phyloP scores from a whole-genome alignment of 139 green algal species.

The Chlamydomonas sphaeroides region DNA sequence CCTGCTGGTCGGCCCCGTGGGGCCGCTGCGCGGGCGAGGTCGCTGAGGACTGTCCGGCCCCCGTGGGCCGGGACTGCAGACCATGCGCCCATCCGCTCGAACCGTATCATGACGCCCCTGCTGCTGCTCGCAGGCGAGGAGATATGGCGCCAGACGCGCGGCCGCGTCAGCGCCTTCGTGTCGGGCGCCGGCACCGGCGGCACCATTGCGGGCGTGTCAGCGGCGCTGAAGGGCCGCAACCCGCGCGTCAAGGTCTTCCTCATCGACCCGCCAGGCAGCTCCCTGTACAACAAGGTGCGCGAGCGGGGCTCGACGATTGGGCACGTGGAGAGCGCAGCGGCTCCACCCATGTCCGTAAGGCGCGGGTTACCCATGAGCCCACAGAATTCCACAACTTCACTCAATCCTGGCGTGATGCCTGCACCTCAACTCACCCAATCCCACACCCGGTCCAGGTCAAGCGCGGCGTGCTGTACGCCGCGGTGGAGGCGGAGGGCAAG shows the following conservation, averaged over 20 bases:
- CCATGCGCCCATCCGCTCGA: too few relatives aligned
- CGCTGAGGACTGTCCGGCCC: too few relatives aligned
- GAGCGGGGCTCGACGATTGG: too few relatives aligned
- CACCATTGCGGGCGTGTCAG: slow-evolving; percentile 90
- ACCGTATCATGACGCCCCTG: background rate
- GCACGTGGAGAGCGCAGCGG: too few relatives aligned
- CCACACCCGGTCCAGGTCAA: slow-evolving; percentile 83
- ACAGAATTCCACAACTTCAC: too few relatives aligned
- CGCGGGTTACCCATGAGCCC: too few relatives aligned
- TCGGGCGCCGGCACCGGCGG: slow-evolving; percentile 92
- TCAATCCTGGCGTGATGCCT: background rate
- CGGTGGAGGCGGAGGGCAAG: slow-evolving; percentile 91
- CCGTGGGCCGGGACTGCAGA: too few relatives aligned
- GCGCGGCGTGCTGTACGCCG: slow-evolving; percentile 89
- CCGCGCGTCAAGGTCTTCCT: slow-evolving; percentile 68
- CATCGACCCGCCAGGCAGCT: slow-evolving; percentile 89
- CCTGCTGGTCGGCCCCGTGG: too few relatives aligned
- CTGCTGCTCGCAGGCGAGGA: slow-evolving; percentile 60
- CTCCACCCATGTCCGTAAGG: too few relatives aligned
- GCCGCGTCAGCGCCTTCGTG: slow-evolving; percentile 91
- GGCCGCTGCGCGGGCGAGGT: too few relatives aligned
- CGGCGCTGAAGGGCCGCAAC: slow-evolving; percentile 70
- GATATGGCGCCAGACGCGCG: slow-evolving; percentile 86
- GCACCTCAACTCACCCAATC: background rate
- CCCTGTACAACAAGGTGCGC: slow-evolving; percentile 88